Conservation (phyloP, 345 rosid genomes). For the Salix dunnii region DNA sequence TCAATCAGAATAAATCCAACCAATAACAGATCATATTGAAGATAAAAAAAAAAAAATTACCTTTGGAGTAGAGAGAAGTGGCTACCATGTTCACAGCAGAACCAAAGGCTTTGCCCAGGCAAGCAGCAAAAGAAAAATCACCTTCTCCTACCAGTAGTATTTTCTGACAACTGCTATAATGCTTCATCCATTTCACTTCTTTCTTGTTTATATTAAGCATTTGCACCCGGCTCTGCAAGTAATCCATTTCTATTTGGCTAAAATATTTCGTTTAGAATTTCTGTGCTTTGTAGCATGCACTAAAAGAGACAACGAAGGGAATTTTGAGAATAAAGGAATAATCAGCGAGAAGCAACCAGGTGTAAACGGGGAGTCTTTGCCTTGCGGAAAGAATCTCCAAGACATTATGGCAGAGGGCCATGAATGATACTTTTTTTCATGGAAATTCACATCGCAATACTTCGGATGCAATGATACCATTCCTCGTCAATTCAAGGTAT, state of each 20-base stretch:
- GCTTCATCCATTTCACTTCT: background rate
- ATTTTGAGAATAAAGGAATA: background rate
- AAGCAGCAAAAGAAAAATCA: constrained; percentile 20
- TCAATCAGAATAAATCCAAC: too few species aligned
- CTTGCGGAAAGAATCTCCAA: background rate
- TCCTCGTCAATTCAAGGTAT: background rate
- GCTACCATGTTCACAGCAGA: constrained; percentile 21
- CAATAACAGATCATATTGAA: too few species aligned
- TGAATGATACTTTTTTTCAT: background rate
- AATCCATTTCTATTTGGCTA: too few species aligned
- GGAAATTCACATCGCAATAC: background rate
- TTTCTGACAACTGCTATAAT: background rate
- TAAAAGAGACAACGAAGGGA: too few species aligned
- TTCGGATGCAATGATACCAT: background rate
- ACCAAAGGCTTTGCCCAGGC: constrained; percentile 17
- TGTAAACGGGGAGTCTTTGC: background rate
- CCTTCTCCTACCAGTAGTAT: background rate
- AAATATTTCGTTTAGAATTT: too few species aligned
- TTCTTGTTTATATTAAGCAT: too few species aligned
- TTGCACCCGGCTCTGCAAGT: too few species aligned
- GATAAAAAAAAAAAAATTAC: background rate
- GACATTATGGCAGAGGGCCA: background rate
- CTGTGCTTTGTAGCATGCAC: too few species aligned
- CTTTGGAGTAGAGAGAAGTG: constrained; percentile 12
- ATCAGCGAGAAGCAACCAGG: background rate